These are phyloP conservation scores for Fusarium concolor DNA, from an alignment of 2,329 filamentous ascomycete species.

Conservation along the genomic window DNA sequence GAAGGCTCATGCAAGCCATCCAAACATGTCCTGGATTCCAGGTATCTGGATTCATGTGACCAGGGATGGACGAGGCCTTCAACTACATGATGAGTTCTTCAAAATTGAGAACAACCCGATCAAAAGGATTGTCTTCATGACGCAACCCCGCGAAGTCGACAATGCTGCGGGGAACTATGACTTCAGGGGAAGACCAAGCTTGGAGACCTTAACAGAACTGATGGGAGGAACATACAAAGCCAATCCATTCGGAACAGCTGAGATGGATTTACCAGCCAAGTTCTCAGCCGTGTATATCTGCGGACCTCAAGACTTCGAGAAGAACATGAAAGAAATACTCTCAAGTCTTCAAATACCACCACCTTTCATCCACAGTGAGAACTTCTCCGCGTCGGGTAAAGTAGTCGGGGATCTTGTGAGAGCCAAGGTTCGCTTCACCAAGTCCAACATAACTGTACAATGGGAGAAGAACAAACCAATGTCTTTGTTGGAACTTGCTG, in stretches of 20 bases:
- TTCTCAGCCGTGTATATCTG: not conserved
- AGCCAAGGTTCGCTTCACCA: constrained; percentile 5
- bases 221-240: not conserved
- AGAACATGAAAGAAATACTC: not conserved
- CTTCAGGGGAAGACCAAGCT: not conserved
- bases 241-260: not conserved
- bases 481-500: constrained; percentile 6
- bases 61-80: not conserved
- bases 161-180: not conserved
- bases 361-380: constrained; percentile 5
- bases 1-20: constrained; percentile 3
- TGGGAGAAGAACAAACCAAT: not conserved
- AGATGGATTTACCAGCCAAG: not conserved
- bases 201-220: not conserved
- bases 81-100: constrained; percentile 2
- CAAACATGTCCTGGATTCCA: not conserved
- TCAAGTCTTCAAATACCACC: not conserved
- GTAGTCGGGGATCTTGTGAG: not conserved
- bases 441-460: not conserved
- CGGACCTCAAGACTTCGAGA: not conserved
- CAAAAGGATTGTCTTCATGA: constrained; percentile 3
- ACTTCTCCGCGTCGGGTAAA: not conserved
- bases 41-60: constrained; percentile 10
- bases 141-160: not conserved
- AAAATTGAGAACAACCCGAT: not conserved